phyloP scores from a whole-genome alignment of 257 asterid species.

The Penstemon barbatus region DNA sequence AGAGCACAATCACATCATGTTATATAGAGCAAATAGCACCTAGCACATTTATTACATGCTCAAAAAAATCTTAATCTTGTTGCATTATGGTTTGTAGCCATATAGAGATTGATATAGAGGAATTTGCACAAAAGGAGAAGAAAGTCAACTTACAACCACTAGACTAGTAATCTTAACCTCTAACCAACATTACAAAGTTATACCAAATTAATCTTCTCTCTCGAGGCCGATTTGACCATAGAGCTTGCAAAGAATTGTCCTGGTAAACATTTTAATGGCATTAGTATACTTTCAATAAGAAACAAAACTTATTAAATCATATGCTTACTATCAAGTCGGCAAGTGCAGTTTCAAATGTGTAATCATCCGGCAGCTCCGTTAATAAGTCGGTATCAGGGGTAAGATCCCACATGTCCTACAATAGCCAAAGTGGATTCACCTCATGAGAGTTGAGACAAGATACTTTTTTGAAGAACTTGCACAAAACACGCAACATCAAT shows the following conservation, averaged over 20 bases:
- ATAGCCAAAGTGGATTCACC: slow-evolving; percentile 11
- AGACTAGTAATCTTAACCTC: no score
- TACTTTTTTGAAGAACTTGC: no score
- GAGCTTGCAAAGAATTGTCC: slow-evolving; percentile 86
- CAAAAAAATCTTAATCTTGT: no score
- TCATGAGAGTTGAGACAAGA: slow-evolving; percentile 14
- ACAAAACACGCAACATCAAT: not conserved
- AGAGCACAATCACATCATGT: no score
- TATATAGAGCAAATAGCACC: no score
- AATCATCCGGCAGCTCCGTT: slow-evolving; percentile 67
- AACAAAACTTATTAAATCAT: slow-evolving; percentile 11
- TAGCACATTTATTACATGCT: no score
- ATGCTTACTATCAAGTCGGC: slow-evolving; percentile 73
- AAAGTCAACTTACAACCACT: no score
- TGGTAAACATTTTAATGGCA: slow-evolving; percentile 29
- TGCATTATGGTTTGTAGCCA: no score
- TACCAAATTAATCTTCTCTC: slow-evolving; percentile 61
- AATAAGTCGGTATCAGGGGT: slow-evolving; percentile 70
- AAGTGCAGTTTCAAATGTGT: slow-evolving; percentile 70
- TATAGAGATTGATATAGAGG: no score
- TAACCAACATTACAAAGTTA: slow-evolving; percentile 5
- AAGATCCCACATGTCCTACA: slow-evolving; percentile 87
- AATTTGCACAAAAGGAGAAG: not conserved
- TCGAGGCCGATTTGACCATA: slow-evolving; percentile 49
- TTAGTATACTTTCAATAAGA: slow-evolving; percentile 3